Evolutionary conservation across 345 rosid species (phyloP).

Genomic region (Odontarrhena argentea): DNA sequence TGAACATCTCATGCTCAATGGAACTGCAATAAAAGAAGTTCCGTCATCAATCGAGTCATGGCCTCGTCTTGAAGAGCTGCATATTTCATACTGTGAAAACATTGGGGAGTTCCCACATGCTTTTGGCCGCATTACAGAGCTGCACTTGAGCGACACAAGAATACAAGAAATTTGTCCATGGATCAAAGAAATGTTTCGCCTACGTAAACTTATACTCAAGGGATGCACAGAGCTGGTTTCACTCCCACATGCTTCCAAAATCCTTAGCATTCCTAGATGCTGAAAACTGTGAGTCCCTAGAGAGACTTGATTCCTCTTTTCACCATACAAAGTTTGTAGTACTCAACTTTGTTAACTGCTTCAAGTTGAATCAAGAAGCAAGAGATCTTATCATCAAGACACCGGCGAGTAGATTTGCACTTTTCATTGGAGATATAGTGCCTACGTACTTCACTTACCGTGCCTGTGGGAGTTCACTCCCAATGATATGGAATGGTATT

Average conservation of each 20-base stretch:
- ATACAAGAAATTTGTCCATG: no score
- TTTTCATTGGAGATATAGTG: neutral
- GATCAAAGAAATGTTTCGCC: no score
- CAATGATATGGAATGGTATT: neutral
- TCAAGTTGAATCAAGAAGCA: neutral
- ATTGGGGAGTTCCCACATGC: no score
- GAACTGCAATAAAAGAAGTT: no score
- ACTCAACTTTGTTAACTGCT: neutral
- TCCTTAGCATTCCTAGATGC: neutral
- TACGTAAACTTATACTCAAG: no score
- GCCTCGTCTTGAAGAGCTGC: no score
- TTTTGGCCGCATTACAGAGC: no score
- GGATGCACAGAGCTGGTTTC: neutral
- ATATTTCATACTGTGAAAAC: no score
- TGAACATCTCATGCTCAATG: no score
- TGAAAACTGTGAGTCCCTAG: conserved; percentile 13
- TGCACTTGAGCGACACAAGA: no score
- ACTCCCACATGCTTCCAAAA: conserved; percentile 16
- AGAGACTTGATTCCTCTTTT: conserved; percentile 9
- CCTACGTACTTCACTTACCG: neutral
- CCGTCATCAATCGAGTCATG: no score
- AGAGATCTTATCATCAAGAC: conserved; percentile 14
- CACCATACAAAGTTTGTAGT: rapidly evolving
- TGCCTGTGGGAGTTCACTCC: neutral
- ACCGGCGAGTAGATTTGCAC: neutral